phyloP scores from a whole-genome alignment of 208 protist genomes.

The Polymyxa betae region DNA sequence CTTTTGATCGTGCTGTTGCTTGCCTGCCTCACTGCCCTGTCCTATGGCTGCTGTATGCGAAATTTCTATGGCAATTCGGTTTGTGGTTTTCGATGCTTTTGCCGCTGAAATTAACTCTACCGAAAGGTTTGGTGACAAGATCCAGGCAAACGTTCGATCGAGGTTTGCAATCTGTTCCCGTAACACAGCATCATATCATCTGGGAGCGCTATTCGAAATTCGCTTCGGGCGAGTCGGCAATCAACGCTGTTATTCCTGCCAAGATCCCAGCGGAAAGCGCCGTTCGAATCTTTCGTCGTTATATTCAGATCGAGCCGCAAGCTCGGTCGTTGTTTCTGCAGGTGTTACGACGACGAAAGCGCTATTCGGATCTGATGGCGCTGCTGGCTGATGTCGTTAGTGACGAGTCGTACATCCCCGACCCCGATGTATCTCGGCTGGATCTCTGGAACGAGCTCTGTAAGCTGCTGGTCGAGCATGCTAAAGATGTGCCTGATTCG shows the following conservation, averaged over 20 bases:
- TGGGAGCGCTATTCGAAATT: conserved; percentile 82
- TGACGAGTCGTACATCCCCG: conserved; percentile 66
- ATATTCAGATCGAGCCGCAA: conserved; percentile 71
- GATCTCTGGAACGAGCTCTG: conserved; percentile 85
- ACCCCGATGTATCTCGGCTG: conserved; percentile 75
- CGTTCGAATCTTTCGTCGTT: conserved; percentile 77
- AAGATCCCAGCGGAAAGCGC: conserved; percentile 69
- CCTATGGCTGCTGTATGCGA: conserved; percentile 38
- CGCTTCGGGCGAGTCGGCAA: conserved; percentile 70
- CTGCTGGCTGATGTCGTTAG: conserved; percentile 67
- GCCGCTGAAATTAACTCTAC: not conserved
- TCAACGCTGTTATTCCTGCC: not conserved
- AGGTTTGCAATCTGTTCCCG: conserved; percentile 81
- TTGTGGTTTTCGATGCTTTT: not conserved
- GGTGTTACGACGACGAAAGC: not conserved
- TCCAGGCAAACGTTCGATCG: conserved; percentile 79
- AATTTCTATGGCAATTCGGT: conserved; percentile 44
- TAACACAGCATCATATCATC: conserved; percentile 88
- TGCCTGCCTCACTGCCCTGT: not conserved
- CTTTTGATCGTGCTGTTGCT: conserved; percentile 8
- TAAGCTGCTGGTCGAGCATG: conserved; percentile 76
- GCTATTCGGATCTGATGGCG: conserved; percentile 27
- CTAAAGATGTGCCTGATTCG: conserved; percentile 67
- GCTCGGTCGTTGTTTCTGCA: not conserved
- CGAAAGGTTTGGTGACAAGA: conserved; percentile 66